A percentile compares a stretch with the other conserved stretches of the same genome.
Evolutionary conservation across 2,329 filamentous ascomycete genomes (phyloP).

Genomic region (Fusarium sp.): DNA sequence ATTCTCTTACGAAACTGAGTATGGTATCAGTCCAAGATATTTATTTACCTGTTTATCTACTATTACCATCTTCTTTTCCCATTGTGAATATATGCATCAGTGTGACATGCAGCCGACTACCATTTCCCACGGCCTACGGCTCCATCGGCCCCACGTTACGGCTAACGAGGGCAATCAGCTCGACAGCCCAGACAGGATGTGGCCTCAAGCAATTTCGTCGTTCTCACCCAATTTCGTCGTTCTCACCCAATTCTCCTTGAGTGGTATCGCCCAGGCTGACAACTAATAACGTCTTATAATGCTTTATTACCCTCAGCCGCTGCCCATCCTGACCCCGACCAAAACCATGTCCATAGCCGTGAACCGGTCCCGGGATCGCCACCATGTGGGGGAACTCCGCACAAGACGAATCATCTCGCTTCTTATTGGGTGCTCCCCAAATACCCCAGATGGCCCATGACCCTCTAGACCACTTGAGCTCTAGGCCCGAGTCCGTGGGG

Average conservation of each 20-base stretch:
- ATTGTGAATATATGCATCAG: neutral
- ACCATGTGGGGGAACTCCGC: constrained; percentile 24
- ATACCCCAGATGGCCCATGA: constrained; percentile 16
- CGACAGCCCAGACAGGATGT: neutral
- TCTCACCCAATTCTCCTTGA: neutral
- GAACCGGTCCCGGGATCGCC: constrained; percentile 16
- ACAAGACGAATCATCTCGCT: neutral
- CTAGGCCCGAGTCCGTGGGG: constrained; percentile 12
- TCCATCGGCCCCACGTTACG: neutral
- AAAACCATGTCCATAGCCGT: constrained; percentile 1
- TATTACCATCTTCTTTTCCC: neutral
- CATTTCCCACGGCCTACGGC: neutral
- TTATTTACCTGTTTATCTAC: neutral
- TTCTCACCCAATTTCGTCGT: neutral
- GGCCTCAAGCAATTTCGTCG: neutral
- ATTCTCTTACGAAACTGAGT: neutral
- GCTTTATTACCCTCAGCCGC: no score
- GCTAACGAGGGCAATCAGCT: neutral
- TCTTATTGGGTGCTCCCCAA: constrained; percentile 7
- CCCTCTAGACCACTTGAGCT: neutral
- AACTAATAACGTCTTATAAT: neutral
- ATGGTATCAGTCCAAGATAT: no score
- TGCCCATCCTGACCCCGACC: neutral
- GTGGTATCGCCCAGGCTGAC: neutral
- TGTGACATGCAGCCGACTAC: neutral